A percentile compares a stretch with the other conserved stretches of the same genome.
phyloP scores from a whole-genome alignment of 352 stramenopile genomes.

The Poterioochromonas sp. region DNA sequence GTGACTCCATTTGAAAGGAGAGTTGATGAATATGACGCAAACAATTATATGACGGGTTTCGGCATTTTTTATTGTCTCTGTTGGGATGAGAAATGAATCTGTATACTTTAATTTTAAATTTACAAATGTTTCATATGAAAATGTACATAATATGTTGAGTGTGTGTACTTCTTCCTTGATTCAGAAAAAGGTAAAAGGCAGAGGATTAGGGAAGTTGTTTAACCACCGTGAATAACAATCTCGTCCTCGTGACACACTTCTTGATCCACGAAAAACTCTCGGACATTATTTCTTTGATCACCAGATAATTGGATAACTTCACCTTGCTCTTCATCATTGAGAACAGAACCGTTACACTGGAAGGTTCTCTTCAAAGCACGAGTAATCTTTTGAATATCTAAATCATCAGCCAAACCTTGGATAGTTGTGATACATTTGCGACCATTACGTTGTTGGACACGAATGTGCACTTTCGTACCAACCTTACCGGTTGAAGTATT shows the following conservation, averaged over 20 bases:
- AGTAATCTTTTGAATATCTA: constrained; percentile 97
- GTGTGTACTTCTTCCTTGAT: too few relatives aligned
- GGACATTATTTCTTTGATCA: constrained; percentile 97
- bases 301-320: constrained; percentile 98
- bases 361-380: constrained; percentile 99
- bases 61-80: too few relatives aligned
- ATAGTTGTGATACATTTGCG: constrained; percentile 99
- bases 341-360: constrained; percentile 97
- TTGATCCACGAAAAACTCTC: constrained; percentile 96
- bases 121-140: too few relatives aligned
- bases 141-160: too few relatives aligned
- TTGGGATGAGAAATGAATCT: too few relatives aligned
- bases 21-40: too few relatives aligned
- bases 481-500: not conserved
- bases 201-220: not conserved
- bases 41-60: too few relatives aligned
- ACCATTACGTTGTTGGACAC: constrained; percentile 97
- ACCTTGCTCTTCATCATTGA: constrained; percentile 89
- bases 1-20: too few relatives aligned
- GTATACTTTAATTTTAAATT: too few relatives aligned
- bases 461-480: constrained; percentile 80
- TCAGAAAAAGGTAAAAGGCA: not conserved
- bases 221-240: constrained; percentile 89
- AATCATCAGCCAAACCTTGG: constrained; percentile 89
- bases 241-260: constrained; percentile 92